phyloP scores from a whole-genome alignment of 352 stramenopile species.

The Salisapilia sapeloensis region DNA sequence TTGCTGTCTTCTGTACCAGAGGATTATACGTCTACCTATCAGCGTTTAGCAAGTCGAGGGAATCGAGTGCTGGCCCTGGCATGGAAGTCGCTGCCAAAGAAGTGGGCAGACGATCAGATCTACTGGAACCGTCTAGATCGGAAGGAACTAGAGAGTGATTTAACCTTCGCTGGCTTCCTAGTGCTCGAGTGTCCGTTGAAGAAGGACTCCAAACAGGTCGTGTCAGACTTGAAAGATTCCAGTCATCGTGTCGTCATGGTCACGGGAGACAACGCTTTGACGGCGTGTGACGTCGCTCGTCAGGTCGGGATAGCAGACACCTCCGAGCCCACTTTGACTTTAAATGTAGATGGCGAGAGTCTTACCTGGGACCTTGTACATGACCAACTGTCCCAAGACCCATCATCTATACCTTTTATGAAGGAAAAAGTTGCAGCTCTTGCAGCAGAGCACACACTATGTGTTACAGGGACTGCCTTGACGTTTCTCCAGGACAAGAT shows the following conservation, averaged over 20 bases:
- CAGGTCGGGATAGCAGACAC: constrained; percentile 54
- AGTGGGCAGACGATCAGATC: neutral
- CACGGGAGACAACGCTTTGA: constrained; percentile 89
- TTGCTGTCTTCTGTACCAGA: constrained; percentile 56
- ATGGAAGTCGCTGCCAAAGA: constrained; percentile 7
- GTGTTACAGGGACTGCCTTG: constrained; percentile 19
- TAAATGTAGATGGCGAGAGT: constrained; percentile 4
- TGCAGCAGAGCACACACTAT: constrained; percentile 10
- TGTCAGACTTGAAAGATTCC: constrained; percentile 63
- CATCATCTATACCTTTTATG: too few species aligned
- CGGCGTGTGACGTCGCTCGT: constrained; percentile 83
- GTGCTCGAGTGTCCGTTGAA: constrained; percentile 90
- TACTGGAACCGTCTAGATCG: constrained; percentile 4
- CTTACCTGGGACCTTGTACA: too few species aligned
- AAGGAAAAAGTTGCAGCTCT: constrained; percentile 3
- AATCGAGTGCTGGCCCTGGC: constrained; percentile 76
- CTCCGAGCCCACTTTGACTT: constrained; percentile 8
- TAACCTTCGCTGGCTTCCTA: constrained; percentile 87
- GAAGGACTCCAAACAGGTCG: constrained; percentile 65
- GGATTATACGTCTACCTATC: constrained; percentile 34
- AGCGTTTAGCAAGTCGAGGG: constrained; percentile 19
- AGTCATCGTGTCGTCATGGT: constrained; percentile 85
- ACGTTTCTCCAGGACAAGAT: constrained; percentile 4
- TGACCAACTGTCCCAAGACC: too few species aligned
- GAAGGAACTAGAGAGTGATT: constrained; percentile 51